A percentile compares a stretch with the other conserved stretches of the same genome.
Conservation (phyloP, 1,284 basidiomycete genomes). For the Naganishia sp. region DNA sequence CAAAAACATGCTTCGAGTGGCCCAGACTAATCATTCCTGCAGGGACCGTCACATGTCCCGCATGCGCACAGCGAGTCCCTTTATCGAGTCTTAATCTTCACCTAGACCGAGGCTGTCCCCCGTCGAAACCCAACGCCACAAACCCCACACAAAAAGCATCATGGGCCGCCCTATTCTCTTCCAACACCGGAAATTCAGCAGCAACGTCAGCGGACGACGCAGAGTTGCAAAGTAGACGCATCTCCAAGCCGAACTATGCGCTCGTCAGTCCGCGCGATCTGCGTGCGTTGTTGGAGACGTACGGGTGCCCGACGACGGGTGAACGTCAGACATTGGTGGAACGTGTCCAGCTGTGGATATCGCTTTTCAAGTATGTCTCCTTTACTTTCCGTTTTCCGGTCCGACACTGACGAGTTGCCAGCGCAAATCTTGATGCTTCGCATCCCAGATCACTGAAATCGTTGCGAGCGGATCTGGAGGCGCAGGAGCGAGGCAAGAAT, state of each 20-base stretch:
- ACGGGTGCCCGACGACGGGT: conserved; percentile 46
- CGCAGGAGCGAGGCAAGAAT: conserved; percentile 40
- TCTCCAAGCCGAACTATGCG: conserved; percentile 52
- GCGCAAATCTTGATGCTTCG: conserved; percentile 50
- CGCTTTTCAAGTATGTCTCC: conserved; percentile 44
- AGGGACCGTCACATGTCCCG: conserved; percentile 49
- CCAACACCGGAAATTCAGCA: conserved; percentile 26
- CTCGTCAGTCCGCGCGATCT: conserved; percentile 46
- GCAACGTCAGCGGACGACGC: conserved; percentile 20
- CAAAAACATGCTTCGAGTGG: neutral
- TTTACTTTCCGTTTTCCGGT: neutral
- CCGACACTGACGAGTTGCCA: neutral
- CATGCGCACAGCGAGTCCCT: conserved; percentile 44
- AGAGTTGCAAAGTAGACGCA: conserved; percentile 44
- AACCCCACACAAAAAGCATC: conserved; percentile 37
- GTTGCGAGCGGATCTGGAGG: conserved; percentile 44
- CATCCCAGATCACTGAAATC: conserved; percentile 46
- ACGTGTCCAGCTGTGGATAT: conserved; percentile 51
- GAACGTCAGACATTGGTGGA: conserved; percentile 43
- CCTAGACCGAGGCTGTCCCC: conserved; percentile 49
- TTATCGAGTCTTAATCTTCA: conserved; percentile 47
- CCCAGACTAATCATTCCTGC: neutral
- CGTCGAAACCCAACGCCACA: conserved; percentile 40
- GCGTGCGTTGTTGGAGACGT: conserved; percentile 40
- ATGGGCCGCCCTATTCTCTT: conserved; percentile 52